Base-by-base conservation (phyloP, 2,329 filamentous ascomycete genomes). In the Chrysoporthe austroafricana region DNA sequence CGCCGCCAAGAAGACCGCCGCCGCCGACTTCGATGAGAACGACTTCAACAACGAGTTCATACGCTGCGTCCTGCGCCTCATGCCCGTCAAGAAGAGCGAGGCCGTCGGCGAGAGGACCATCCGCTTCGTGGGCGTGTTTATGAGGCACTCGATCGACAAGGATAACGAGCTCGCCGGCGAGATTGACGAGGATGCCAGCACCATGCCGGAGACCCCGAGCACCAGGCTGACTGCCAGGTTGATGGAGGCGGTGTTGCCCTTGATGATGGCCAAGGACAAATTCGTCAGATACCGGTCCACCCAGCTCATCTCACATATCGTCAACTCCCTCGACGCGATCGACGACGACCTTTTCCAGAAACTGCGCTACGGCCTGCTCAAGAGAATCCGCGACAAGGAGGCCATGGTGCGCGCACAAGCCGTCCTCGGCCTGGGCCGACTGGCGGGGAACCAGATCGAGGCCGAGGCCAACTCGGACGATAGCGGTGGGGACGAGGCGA, bases 21-120 rank as follows among this genome's bases (percentile, higher is more conserved):
- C 85, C 13, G 86, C 89, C 72, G 90, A 93, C 13, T 92, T 94
- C 70, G 90, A 93, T 57, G 94, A 97, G 77, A 86, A 90, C 61
- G 90, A 96, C 67, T 98, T 99, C 82, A 97, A 96, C 74, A 82
- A 84, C 39, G 95, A 99, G 77, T 89, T 98, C 67, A 86, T 90
- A 66, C 87, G 96, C 75, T 97, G 94, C 76, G 86, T 97, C 34
- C 79, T 96, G 72, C 87, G 94, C 66, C 86, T 95, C 62, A 87
- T 99, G 83, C 88, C 91, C 1, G 90, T 98, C 67, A 97, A 95
- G 83, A 98, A 97, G 83, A 91, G 92, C 48, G 96, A 99, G 80
- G 85, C 87, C 16, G 94, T 92, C 1, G 96, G 94, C 34, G 95
- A 98, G 77, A 90, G 92, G 73, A 86, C 91, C 18, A 87, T 98